Evolutionary conservation across 164 flowering plant genomes (phyloP), one percentile per base, ranked within the genome.

Genomic region (Vitis rupestris): DNA sequence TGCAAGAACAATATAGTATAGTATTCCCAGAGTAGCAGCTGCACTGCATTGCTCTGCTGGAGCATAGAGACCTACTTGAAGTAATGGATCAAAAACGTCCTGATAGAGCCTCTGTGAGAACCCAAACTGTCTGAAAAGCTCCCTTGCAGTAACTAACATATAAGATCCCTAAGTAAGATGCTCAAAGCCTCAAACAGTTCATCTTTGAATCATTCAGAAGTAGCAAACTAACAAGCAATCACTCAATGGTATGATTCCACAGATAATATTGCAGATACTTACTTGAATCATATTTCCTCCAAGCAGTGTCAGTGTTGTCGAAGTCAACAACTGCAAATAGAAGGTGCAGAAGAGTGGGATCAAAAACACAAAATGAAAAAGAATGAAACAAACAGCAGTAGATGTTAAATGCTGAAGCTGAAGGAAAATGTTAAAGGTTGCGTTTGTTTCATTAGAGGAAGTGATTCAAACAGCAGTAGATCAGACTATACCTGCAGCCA

Each of bases 41-140:
- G 90, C 89, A 74, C 90, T 88, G 64, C 89, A 87, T 71, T 85
- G 90, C 78, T 88, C 93, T 49, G 85, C 81, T 17, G 88, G 83
- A 57, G 87, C 85, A 81, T 76, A 88, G 60, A 88, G 64, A 16
- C 90, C 87, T 72, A 84, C 89, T 73, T 84, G 87, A 76, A 88
- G 77, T 67, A 87, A 55, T 19, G 93, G 87, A 64, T 75, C 74
- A 58, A 88, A 50, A 17, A 78, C 74, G 57, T 82, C 71, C 54
- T 53, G 75, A 78, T 79, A 87, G 63, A 86, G 85, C 70, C 76
- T 84, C 51, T 84, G 84, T 29, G 93, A 87, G 81, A 83, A 83
- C 29, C 89, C 85, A 82, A 75, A 81, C 82, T 84, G 83, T 75
- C 74, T 88, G n/a, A 87, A 78, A 62, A 88, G 87, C 83, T 88